Base-by-base conservation (phyloP, 2,329 filamentous ascomycete species). In the Xylaria polymorpha region DNA sequence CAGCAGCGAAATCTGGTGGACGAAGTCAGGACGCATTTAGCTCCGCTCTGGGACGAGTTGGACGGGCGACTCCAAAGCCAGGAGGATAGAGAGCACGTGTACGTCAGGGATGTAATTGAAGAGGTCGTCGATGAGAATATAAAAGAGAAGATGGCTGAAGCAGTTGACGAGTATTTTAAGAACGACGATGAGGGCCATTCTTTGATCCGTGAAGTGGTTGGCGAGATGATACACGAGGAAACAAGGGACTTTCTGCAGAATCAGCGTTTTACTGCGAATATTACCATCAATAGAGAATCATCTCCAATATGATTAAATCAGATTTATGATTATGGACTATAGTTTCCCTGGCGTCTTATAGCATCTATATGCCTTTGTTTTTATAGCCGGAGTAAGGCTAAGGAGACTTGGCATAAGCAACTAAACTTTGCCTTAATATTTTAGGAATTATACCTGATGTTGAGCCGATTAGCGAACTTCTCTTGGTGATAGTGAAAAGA, bases 11-110 rank as follows among this genome's bases (percentile, higher is more conserved):
- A 58, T 20, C 25, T 68, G 10, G 66, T 20, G 14, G 61, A 68
- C 10, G 66, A 65, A 25, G 66, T 65, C 22, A 68, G 66, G 25
- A 59, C 57, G 9, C 44, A 48, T 35, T 58, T 68, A 62, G 57
- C 50, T 32, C 66, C 66, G 25, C 50, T 68, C 12, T 68, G 66
- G 66, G 61, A 65, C 29, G 66, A 68, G 39, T 7, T 68, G 25
- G 61, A 65, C 8, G 44, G 29, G 12, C 66, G 66, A 7, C 61
- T 68, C 6, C 66, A 65, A 20, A 65, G 66, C 20, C 61, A 65
- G 46, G 66, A 68, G 44, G 66, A 68, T 15, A 41, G 51, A 29
- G 66, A 65, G 58, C 25, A 58, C 15, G 58, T 32, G 25, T 35
- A 61, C 37, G 35, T 62, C 4, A 61, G 57, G 39, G 66, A 68